These are phyloP conservation scores for Colletotrichum viniferum DNA, from an alignment of 2,329 filamentous ascomycete species.

Conservation along the genomic window DNA sequence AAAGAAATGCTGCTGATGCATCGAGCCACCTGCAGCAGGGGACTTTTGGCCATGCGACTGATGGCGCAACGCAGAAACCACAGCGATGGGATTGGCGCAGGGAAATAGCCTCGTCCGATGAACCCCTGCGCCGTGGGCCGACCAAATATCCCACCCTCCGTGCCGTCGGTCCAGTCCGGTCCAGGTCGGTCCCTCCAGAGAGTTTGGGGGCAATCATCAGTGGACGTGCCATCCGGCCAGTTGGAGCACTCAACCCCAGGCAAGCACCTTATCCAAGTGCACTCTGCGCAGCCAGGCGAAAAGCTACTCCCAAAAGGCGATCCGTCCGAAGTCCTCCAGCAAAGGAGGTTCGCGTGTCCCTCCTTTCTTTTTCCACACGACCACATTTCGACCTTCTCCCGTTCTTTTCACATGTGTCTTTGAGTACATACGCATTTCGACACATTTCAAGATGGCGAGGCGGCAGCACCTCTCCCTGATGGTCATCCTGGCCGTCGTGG, in stretches of 20 bases:
- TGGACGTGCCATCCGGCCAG: background rate
- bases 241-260: background rate
- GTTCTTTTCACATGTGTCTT: background rate
- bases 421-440: background rate
- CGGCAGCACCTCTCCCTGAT: slow-evolving; percentile 57
- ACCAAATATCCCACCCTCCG: background rate
- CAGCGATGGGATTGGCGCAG: slow-evolving; percentile 8
- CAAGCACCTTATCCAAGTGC: background rate
- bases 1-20: background rate
- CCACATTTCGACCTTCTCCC: background rate
- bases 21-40: background rate
- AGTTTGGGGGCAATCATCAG: background rate
- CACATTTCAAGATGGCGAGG: slow-evolving; percentile 50
- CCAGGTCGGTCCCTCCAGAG: background rate
- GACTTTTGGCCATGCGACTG: background rate
- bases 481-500: slow-evolving; percentile 57
- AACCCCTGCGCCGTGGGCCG: slow-evolving; percentile 13
- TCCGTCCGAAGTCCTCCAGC: background rate
- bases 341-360: background rate
- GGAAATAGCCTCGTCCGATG: slow-evolving; percentile 5
- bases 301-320: background rate
- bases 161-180: background rate
- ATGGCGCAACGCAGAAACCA: background rate
- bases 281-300: background rate
- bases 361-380: background rate